phyloP scores from a whole-genome alignment of 2,329 filamentous ascomycete genomes.

The Calonectria naviculata region DNA sequence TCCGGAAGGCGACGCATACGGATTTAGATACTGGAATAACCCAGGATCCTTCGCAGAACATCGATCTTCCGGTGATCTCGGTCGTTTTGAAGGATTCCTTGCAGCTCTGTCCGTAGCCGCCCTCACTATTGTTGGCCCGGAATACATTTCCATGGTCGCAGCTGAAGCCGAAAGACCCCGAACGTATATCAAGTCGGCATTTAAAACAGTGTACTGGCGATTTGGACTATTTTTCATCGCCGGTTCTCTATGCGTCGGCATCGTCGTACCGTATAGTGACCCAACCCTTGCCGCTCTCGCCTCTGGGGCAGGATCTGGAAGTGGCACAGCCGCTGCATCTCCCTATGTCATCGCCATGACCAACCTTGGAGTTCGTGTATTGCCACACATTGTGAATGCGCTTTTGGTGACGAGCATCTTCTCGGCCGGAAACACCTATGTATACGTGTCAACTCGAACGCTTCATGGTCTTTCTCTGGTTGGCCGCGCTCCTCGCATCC shows the following conservation, averaged over 20 bases:
- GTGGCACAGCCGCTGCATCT: constrained; percentile 61
- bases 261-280: background rate
- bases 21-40: background rate
- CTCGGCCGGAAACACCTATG: constrained; percentile 56
- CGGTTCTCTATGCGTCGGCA: background rate
- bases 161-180: background rate
- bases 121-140: background rate
- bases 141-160: background rate
- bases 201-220: background rate
- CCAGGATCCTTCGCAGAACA: background rate
- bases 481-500: constrained; percentile 47
- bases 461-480: background rate
- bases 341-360: constrained; percentile 71
- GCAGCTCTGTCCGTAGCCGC: background rate
- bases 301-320: background rate
- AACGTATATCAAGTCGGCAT: background rate
- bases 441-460: constrained; percentile 21
- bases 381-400: constrained; percentile 67
- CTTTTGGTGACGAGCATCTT: constrained; percentile 50
- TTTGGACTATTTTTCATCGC: background rate
- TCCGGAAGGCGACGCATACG: background rate
- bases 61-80: background rate
- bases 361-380: constrained; percentile 59
- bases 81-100: background rate
- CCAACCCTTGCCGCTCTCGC: background rate